Evolutionary conservation across 148 eudicot species (phyloP).

Genomic region (Arctostaphylos glauca): DNA sequence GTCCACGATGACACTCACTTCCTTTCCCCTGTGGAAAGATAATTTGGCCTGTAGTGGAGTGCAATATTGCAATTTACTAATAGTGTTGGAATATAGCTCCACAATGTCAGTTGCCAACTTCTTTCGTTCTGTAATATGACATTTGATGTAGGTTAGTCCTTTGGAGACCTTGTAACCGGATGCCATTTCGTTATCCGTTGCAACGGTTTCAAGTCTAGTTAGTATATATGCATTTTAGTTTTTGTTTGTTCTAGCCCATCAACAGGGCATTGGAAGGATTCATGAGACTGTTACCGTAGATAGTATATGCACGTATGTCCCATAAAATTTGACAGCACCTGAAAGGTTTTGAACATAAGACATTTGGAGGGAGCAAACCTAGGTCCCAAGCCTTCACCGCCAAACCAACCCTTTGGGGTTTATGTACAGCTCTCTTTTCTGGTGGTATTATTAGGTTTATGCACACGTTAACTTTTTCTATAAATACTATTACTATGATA

Average conservation of each 20-base stretch:
- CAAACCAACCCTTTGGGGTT: no score
- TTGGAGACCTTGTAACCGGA: neutral
- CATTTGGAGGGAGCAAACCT: no score
- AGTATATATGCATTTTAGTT: neutral
- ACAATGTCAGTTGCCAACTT: neutral
- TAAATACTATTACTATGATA: neutral
- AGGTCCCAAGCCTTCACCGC: no score
- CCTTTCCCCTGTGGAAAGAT: neutral
- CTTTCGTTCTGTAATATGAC: neutral
- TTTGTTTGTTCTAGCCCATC: neutral
- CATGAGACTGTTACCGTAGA: neutral
- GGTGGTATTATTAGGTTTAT: neutral
- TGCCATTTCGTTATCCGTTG: neutral
- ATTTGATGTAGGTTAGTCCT: neutral
- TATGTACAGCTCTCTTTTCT: neutral
- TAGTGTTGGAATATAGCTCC: neutral
- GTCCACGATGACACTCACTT: neutral
- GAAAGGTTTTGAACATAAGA: no score
- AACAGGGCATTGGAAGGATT: neutral
- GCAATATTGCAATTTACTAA: neutral
- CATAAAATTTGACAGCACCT: no score
- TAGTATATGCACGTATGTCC: neutral
- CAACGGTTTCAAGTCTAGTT: constrained; percentile 1
- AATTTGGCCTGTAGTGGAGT: neutral
- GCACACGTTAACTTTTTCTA: neutral